Conservation (phyloP, 768 basidiomycete genomes). For the Tylopilus subfusipes region DNA sequence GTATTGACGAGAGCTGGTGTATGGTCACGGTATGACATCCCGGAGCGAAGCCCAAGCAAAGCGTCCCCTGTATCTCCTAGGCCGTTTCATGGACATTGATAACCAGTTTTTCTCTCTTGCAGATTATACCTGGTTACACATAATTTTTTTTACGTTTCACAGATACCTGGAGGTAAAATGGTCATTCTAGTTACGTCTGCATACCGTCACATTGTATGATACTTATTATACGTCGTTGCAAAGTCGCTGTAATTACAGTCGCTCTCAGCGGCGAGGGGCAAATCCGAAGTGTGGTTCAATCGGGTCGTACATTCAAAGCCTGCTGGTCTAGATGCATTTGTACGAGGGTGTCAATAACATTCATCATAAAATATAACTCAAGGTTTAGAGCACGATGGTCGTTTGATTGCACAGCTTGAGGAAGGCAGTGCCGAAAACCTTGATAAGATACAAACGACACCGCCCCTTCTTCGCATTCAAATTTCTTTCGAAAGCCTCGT, state of each 20-base stretch:
- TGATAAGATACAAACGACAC: background rate
- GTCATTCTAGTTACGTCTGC: too few species aligned
- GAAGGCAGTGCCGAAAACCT: background rate
- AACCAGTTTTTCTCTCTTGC: background rate
- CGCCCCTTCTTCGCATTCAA: background rate
- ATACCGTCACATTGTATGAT: background rate
- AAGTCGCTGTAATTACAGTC: background rate
- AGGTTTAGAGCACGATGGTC: background rate
- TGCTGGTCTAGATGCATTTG: too few species aligned
- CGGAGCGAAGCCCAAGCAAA: background rate
- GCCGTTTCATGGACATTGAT: background rate
- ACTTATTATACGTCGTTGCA: background rate
- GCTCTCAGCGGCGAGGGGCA: too few species aligned
- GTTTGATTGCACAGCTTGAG: background rate
- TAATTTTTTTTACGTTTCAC: too few species aligned
- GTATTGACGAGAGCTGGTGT: constrained; percentile 20
- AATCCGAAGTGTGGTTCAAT: too few species aligned
- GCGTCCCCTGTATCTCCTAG: background rate
- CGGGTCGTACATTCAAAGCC: too few species aligned
- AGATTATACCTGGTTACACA: background rate
- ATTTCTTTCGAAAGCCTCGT: too few species aligned
- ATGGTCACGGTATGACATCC: constrained; percentile 18
- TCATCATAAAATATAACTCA: too few species aligned
- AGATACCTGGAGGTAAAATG: too few species aligned
- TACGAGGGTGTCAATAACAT: too few species aligned